These are phyloP conservation scores for Hypoxylon lienhwacheense DNA, from an alignment of 495 filamentous ascomycete species.

Conservation along the genomic window DNA sequence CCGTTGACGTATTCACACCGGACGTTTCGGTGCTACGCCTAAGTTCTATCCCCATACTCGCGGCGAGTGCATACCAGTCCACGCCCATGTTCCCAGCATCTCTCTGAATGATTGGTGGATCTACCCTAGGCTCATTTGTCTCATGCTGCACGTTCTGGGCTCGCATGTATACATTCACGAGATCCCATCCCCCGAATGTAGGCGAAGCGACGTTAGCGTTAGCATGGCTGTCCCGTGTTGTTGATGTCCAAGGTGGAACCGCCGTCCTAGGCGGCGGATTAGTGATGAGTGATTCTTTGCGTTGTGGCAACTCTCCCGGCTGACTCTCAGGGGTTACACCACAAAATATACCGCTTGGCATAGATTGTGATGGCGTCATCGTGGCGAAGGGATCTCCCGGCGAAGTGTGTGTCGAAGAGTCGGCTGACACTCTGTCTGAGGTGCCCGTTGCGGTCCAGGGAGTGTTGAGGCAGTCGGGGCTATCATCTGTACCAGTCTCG, in stretches of 20 bases:
- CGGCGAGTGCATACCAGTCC: constrained; percentile 12
- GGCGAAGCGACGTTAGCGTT: not conserved
- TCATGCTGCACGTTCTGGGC: not conserved
- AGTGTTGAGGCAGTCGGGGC: not conserved
- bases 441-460: not conserved
- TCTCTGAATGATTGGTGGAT: too few relatives aligned
- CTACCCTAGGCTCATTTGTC: too few relatives aligned
- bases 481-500: constrained; percentile 5
- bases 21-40: too few relatives aligned
- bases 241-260: too few relatives aligned
- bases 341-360: not conserved
- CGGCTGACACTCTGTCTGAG: constrained; percentile 1
- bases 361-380: not conserved
- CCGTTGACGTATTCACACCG: not conserved
- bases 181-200: not conserved
- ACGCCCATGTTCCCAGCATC: too few relatives aligned
- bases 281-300: constrained; percentile 6
- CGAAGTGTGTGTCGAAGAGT: constrained; percentile 5
- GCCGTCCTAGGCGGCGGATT: not conserved
- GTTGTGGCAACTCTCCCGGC: constrained; percentile 4
- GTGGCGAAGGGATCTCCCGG: not conserved
- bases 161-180: not conserved
- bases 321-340: not conserved
- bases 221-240: not conserved
- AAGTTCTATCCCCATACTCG: not conserved